Percentiles rank a stretch among this genome's conserved stretches.
Evolutionary conservation across 352 stramenopile genomes (phyloP).

Genomic region (Phytophthora litchii): DNA sequence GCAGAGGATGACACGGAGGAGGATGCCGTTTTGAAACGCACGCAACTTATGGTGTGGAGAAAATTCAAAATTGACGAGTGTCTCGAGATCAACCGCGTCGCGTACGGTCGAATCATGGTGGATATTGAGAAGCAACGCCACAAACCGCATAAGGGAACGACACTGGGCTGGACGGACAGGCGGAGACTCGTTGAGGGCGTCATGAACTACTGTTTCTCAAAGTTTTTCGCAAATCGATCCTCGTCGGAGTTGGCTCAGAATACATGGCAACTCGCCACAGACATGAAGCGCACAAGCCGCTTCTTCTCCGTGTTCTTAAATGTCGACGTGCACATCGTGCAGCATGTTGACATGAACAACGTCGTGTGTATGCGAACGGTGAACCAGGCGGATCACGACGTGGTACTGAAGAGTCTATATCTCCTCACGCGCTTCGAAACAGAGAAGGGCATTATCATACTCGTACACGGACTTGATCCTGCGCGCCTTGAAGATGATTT

Average conservation of each 20-base stretch:
- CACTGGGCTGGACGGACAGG: slow-evolving; percentile 51
- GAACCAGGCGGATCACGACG: slow-evolving; percentile 46
- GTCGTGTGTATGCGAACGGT: slow-evolving; percentile 46
- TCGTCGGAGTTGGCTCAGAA: slow-evolving; percentile 29
- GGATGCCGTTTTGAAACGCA: slow-evolving; percentile 20
- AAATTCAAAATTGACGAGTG: slow-evolving; percentile 52
- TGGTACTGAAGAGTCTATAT: slow-evolving; percentile 48
- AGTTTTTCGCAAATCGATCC: slow-evolving; percentile 40
- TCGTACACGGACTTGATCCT: slow-evolving; percentile 42
- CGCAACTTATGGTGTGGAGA: slow-evolving; percentile 43
- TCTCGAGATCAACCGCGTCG: slow-evolving; percentile 44
- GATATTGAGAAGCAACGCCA: slow-evolving; percentile 44
- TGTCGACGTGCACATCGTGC: slow-evolving; percentile 41
- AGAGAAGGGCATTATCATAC: slow-evolving; percentile 46
- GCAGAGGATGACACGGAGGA: slow-evolving; percentile 29
- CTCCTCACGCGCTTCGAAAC: slow-evolving; percentile 57
- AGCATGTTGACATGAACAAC: slow-evolving; percentile 53
- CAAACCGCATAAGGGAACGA: slow-evolving; percentile 37
- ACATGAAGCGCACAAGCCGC: slow-evolving; percentile 28
- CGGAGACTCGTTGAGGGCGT: slow-evolving; percentile 31
- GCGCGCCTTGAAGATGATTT: slow-evolving; percentile 46
- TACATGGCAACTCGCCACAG: slow-evolving; percentile 41
- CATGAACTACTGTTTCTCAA: slow-evolving; percentile 50
- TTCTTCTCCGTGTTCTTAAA: slow-evolving; percentile 57
- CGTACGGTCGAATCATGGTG: slow-evolving; percentile 40